phyloP scores from a whole-genome alignment of 2,329 filamentous ascomycete genomes.

The Claviceps sp. region DNA sequence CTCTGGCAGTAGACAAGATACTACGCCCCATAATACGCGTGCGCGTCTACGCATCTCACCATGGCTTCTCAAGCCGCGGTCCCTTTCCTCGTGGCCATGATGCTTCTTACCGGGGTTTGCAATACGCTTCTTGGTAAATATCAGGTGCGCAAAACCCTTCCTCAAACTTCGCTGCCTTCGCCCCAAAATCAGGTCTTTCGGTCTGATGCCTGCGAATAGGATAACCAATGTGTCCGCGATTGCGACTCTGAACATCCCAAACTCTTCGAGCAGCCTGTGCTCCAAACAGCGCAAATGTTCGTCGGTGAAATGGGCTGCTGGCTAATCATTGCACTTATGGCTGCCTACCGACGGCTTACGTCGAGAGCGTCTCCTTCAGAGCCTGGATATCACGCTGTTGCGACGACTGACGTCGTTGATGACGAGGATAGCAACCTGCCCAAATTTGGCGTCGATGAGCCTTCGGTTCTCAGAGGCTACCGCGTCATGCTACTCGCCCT shows the following conservation, averaged over 20 bases:
- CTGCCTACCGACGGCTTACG: conserved; percentile 48
- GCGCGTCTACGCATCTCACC: conserved; percentile 1
- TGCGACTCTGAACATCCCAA: conserved; percentile 60
- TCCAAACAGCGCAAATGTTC: conserved; percentile 98
- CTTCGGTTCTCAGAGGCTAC: conserved; percentile 54
- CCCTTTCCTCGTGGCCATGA: conserved; percentile 84
- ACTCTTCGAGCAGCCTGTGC: conserved; percentile 85
- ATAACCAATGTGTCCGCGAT: conserved; percentile 92
- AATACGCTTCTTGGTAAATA: conserved; percentile 97
- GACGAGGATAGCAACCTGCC: conserved; percentile 11
- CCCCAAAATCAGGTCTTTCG: not conserved
- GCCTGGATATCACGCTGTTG: conserved; percentile 54
- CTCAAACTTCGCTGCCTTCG: not conserved
- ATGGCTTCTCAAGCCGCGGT: conserved; percentile 65
- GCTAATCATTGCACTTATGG: conserved; percentile 66
- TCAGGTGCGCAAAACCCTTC: conserved; percentile 44
- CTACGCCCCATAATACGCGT: not conserved
- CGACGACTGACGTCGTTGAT: conserved; percentile 27
- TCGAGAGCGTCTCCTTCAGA: conserved; percentile 28
- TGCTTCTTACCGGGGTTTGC: conserved; percentile 90
- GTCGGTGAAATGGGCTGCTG: conserved; percentile 92
- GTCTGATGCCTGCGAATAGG: conserved; percentile 33
- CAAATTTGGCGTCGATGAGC: conserved; percentile 35
- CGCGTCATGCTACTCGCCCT: conserved; percentile 64
- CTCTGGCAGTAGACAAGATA: not conserved